Evolutionary conservation across 2,329 filamentous ascomycete genomes (phyloP), one percentile per base, ranked within the genome.

Genomic region (Pyricularia sp.): DNA sequence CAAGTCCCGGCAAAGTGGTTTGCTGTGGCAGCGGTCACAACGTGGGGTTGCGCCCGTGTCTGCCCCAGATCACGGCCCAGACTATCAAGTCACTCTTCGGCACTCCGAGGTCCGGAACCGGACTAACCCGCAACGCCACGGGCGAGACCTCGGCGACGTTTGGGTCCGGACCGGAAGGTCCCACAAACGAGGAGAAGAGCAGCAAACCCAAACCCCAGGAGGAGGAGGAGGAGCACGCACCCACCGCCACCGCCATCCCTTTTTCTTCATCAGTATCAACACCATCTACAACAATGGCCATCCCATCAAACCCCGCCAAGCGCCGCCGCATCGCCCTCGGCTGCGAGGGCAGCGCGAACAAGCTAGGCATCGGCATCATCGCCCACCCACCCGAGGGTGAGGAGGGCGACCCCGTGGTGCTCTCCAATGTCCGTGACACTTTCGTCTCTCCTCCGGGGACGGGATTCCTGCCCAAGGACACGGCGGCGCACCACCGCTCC

Each of bases 401-500:
- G 84, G 70, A 23, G 77, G 80, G 75, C 70, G 79, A 81, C 70
- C 81, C 85, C 55, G 81, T 84, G 72, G 90, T 99, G 77, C 92
- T 99, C 73, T 90, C 94, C 77, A 99, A 99, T 82, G 86, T 99
- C 73, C 91, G 95, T 68, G 92, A 98, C 82, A 99, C 95, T 25
- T 99, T 94, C 81, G 85, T 90, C 75, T 92, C 94, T 64, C 94
- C 95, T 4, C 93, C 95, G 0, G 95, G 95, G 63, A 92, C 94
- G 70, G 95, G 95, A 4, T 98, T 99, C 81, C 86, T 98, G 4
- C 95, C 95, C 71, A 97, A 98, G 78, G 95, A 99, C 81, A 97
- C 94, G 0, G 95, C 95, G 20, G 87, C 88, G 68, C 95, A 99
- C 81, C 95, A 99, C 84, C 90, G 95, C 72, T 78, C 88, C 76